phyloP scores from a whole-genome alignment of 2,329 filamentous ascomycete species.

The Penicillium freii region DNA sequence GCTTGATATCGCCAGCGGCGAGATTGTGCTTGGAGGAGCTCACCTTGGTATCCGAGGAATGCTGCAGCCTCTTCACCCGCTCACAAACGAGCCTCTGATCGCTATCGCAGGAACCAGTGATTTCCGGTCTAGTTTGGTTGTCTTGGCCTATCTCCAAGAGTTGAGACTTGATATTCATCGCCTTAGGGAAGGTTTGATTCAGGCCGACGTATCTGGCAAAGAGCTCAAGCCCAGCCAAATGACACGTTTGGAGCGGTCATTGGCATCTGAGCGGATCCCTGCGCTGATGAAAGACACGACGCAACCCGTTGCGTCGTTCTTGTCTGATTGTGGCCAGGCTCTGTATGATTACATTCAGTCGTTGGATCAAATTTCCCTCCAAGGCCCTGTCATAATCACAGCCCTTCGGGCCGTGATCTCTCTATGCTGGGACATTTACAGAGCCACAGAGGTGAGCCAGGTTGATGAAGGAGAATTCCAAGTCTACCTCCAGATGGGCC shows the following conservation, averaged over 20 bases:
- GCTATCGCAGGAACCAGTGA: conserved; percentile 27
- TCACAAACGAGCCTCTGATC: conserved; percentile 41
- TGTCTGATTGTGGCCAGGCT: conserved; percentile 39
- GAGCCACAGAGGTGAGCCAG: conserved; percentile 39
- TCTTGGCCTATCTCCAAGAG: conserved; percentile 38
- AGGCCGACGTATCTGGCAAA: conserved; percentile 33
- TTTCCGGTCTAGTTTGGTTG: conserved; percentile 24
- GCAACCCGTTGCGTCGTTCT: conserved; percentile 39
- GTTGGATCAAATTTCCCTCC: conserved; percentile 28
- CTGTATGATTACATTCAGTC: conserved; percentile 37
- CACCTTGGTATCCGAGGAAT: conserved; percentile 26
- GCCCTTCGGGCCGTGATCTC: conserved; percentile 35
- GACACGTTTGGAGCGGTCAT: conserved; percentile 42
- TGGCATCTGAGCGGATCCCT: conserved; percentile 41
- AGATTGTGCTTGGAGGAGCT: conserved; percentile 27
- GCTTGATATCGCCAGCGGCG: conserved; percentile 20
- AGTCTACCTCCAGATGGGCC: conserved; percentile 50
- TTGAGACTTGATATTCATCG: conserved; percentile 37
- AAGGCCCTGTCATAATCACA: conserved; percentile 25
- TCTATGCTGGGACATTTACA: conserved; percentile 52
- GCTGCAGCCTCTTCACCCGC: conserved; percentile 39
- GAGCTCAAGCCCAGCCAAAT: conserved; percentile 43
- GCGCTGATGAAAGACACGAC: conserved; percentile 44
- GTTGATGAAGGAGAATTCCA: conserved; percentile 57
- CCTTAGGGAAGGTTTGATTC: conserved; percentile 34